These are phyloP conservation scores for Geranium brycei DNA, from an alignment of 345 rosid genomes.

Conservation along the genomic window DNA sequence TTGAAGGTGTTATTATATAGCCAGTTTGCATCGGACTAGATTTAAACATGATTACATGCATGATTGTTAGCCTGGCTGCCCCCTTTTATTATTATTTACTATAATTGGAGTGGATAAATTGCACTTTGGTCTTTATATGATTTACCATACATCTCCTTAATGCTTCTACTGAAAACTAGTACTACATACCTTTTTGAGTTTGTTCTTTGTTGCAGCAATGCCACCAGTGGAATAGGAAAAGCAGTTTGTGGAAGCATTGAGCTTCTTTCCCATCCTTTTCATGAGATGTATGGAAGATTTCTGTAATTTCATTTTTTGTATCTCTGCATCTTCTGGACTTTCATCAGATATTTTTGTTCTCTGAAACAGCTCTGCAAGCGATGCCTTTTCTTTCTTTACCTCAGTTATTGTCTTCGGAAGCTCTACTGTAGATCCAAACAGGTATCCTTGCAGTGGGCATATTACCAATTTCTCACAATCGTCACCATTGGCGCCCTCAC, in stretches of 20 bases:
- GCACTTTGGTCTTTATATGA: neutral
- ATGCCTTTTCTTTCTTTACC: constrained; percentile 46
- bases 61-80: neutral
- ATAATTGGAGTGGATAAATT: neutral
- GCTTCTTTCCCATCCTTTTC: constrained; percentile 50
- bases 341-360: constrained; percentile 41
- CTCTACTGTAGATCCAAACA: constrained; percentile 55
- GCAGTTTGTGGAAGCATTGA: constrained; percentile 30
- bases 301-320: constrained; percentile 31
- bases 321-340: constrained; percentile 21
- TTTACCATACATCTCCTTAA: neutral
- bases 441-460: constrained; percentile 77
- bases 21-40: neutral
- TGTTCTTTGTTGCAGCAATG: constrained; percentile 35
- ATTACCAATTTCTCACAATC: constrained; percentile 28
- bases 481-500: constrained; percentile 12
- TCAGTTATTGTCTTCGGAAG: constrained; percentile 37
- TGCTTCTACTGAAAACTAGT: constrained; percentile 7
- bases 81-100: too few species aligned
- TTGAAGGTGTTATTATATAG: neutral
- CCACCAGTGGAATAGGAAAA: constrained; percentile 15
- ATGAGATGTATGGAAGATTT: constrained; percentile 46
- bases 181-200: constrained; percentile 45
- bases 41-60: neutral
- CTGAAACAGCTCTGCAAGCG: constrained; percentile 62